Evolutionary conservation across 495 filamentous ascomycete species (phyloP), one percentile per base, ranked within the genome.

Genomic region (Penicillium silybi): DNA sequence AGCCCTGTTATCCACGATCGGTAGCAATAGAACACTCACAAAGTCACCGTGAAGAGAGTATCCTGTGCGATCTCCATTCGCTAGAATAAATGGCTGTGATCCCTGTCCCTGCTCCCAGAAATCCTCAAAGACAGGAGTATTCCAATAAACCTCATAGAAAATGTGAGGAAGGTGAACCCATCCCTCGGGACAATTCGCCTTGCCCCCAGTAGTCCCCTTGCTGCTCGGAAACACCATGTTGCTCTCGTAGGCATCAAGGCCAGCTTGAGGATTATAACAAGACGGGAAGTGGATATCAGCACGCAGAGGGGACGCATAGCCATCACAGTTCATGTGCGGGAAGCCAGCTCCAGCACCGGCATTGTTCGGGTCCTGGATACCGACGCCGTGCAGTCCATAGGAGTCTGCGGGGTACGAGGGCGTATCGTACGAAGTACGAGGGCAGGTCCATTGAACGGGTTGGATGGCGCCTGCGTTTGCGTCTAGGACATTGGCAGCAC

Each of bases 71-170:
- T 66, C 63, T 25, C 63, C 63, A 35, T 53, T 60, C 2, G 60
- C 52, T 19, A 56, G 87, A 67, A 89, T 82, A 17, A 59, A 59
- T 13, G 56, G 56, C 26, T 59, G 56, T 63, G 77, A 76, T 45
- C 77, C 64, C 6, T 48, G 16, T 0, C 48, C 48, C 34, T 66
- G 74, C 23, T 76, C 78, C 56, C 56, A 59, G 26, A 48, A 15
- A 46, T 79, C 66, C 16, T 65, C 64, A 54, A 86, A 83, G 4
- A 63, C 53, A 44, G 78, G 72, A 9, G 83, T 84, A 57, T 83
- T 69, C 72, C 80, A 89, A 64, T 82, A 80, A 13, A 85, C 74
- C 70, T 90, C 87, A 59, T 79, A 87, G 70, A 89, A 89, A 52
- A 89, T 67, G 51, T 84, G 82, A 47, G 83, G 69, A 5, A 83